These are phyloP conservation scores for Aspergillus transmontanensis DNA, from an alignment of 2,329 filamentous ascomycete genomes.

Conservation along the genomic window DNA sequence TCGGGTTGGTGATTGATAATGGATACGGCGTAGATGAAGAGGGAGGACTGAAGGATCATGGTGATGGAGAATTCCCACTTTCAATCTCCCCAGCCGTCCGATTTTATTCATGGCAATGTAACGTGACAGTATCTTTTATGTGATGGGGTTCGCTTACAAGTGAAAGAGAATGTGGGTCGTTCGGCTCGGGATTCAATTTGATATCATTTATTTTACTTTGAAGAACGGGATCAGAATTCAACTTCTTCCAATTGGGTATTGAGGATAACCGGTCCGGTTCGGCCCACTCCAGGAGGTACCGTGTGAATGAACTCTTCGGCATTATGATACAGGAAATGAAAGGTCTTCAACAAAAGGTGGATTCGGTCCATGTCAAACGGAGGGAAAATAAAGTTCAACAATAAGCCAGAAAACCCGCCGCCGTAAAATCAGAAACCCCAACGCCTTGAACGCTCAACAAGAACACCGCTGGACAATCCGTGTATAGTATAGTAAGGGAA, in stretches of 20 bases:
- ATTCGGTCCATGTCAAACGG: background rate
- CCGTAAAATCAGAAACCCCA: background rate
- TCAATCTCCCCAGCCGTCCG: background rate
- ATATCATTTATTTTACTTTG: background rate
- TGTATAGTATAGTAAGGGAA: background rate
- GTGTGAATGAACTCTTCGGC: background rate
- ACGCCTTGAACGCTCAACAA: background rate
- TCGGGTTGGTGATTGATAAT: background rate
- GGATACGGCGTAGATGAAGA: background rate
- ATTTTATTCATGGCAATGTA: background rate
- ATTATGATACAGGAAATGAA: background rate
- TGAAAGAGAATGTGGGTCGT: background rate
- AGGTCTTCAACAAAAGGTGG: background rate
- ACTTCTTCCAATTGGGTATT: background rate
- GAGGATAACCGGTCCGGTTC: background rate
- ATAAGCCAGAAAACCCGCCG: background rate
- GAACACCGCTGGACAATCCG: background rate
- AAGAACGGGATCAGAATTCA: background rate
- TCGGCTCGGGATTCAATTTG: background rate
- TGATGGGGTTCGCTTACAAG: background rate
- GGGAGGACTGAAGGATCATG: background rate
- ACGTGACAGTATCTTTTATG: background rate
- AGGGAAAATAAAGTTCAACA: background rate
- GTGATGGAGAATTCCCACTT: background rate
- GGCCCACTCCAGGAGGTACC: slow-evolving; percentile 7